phyloP scores from a whole-genome alignment of 148 eudicot genomes.

The Rhododendron mucronatum region DNA sequence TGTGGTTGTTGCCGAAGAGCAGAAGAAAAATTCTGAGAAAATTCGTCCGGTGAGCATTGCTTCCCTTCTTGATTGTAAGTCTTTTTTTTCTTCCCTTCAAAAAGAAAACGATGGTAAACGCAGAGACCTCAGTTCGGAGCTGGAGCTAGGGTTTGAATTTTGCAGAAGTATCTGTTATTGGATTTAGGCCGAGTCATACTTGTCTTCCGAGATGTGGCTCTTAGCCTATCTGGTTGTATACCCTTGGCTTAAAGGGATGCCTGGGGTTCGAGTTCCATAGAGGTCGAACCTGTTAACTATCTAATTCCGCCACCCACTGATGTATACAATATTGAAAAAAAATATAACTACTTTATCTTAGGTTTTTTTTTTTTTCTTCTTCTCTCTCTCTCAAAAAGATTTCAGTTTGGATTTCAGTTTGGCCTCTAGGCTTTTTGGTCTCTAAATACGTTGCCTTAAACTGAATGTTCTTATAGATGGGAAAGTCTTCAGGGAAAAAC shows the following conservation, averaged over 20 bases:
- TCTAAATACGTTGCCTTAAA: background rate
- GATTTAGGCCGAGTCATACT: background rate
- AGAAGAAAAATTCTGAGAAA: background rate
- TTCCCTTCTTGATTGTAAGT: background rate
- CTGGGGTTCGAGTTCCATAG: no score
- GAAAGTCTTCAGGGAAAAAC: background rate
- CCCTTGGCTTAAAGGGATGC: no score
- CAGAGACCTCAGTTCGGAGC: background rate
- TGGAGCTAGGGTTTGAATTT: background rate
- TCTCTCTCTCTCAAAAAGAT: background rate
- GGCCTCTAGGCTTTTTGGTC: background rate
- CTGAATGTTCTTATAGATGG: background rate
- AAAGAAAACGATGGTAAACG: no score
- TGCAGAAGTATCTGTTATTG: background rate
- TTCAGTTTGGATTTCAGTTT: background rate
- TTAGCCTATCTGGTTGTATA: no score
- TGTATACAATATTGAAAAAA: no score
- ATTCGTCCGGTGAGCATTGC: background rate
- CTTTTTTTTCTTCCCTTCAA: background rate
- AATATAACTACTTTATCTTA: no score
- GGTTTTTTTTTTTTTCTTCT: no score
- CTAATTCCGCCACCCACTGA: background rate
- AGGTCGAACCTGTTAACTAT: no score
- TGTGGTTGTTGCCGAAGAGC: background rate
- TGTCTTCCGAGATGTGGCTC: background rate